Base-by-base conservation (phyloP, 441 rosid genomes). In the Arabidopsis lyrata region DNA sequence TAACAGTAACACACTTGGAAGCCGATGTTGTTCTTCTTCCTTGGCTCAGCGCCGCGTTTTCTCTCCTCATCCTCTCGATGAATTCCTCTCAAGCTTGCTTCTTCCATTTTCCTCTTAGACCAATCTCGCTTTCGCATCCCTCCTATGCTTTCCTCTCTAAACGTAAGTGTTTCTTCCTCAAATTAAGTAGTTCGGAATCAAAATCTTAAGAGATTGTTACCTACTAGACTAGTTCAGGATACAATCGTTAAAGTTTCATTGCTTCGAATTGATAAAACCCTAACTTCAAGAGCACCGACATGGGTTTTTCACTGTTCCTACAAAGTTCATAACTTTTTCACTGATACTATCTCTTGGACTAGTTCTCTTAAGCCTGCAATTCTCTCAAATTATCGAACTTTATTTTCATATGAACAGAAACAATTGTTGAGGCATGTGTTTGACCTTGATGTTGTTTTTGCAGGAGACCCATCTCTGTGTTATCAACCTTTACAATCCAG, bases 51-150 rank as follows among this genome's bases (percentile, higher is more conserved):
- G 79, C 79, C 70, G 75, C 70, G 45, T 29, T 69, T 5, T 54
- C 53, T 60, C 70, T 63, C 45, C 70, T 63, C 45, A 69, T 5
- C 79, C 60, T 63, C 71, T 69, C 66, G 32, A 76, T 76, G 79
- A 76, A 63, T 70, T 18, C 71, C 6, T 69, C 71, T 15, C 75
- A 76, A 76, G 66, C 75, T 48, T 69, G 66, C 55, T 48, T 69
- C 79, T 70, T 68, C 49, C 69, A 61, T 7, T 54, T 59, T 45
- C 52, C 74, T 44, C 69, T 63, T 8, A 56, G 31, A 63, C 48
- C 66, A n/a, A 1, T 56, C 66, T 63, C 70, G 4, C 60, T 63
- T 63, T 57, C 66, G 32, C 65, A 54, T 45, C 27, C 74, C 12
- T 54, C 75, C 3, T 69, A 12, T 24, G 70, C 20, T 20, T 47